Evolutionary conservation across 441 rosid genomes (phyloP), one percentile per base, ranked within the genome.

Genomic region (Pelargonium exstipulatum): DNA sequence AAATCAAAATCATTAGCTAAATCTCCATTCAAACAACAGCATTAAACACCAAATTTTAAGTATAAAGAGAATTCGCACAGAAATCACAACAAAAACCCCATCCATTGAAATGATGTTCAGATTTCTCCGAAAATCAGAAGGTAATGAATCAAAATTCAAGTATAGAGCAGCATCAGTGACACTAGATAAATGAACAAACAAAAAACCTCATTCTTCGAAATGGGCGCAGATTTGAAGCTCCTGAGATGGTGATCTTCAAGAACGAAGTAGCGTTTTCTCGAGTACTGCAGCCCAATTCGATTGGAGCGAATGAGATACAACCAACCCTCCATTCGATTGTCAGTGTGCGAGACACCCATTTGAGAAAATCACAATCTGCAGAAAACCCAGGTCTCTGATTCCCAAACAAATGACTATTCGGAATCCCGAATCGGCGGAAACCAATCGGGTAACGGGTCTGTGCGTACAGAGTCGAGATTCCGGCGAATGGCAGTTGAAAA

Each of bases 301-400:
- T 87, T 88, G 10, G 88, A 89, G 60, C 97, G 86, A 43, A 93
- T 84, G 53, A 88, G 77, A 77, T 89, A 80, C 79, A 93, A 77
- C 98, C 98, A 93, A 0, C 98, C 98, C 82, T 93, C 98, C 96
- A 89, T 89, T 70, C 71, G 77, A 63, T 78, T 81, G 20, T 83
- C 87, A 71, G 42, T 61, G 63, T 68, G 74, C 40, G 77, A 66
- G 40, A 51, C 55, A 48, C 76, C 83, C 84, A 82, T 84, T 73
- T 78, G 9, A 72, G 73, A 68, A 78, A 76, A 62, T 45, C 73
- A 29, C 22, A 53, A 53, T 53, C 22, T 20, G 4, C 22, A 16
- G 20, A 17, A 67, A 65, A 42, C 68, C 72, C 73, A 78, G 64
- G 37, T 10, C 9, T 42, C 62, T 10, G 17, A 20, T 60, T 24